Evolutionary conservation across 176 grass and related monocot genomes (phyloP), one percentile per base, ranked within the genome.

Genomic region (Pontederia paniculata): DNA sequence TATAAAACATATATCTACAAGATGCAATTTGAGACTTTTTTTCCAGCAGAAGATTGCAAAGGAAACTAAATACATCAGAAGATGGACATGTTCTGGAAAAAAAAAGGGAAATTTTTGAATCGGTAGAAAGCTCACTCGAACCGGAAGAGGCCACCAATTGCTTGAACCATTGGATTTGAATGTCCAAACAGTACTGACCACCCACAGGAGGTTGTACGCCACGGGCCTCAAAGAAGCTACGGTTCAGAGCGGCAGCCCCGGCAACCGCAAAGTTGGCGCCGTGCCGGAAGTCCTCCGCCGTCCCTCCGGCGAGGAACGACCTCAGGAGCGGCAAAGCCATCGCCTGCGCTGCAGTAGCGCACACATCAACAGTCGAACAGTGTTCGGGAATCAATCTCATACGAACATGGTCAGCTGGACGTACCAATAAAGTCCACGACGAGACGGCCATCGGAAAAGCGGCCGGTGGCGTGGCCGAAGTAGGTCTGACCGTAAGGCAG

Each of bases 221-320:
- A 19, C 15, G 51, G 2, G 45, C 25, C 44, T 13, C 18, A 52
- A 52, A 84, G 55, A 72, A 83, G 44, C 58, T 20, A 1, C 41
- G 50, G 15, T 68, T 55, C 22, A 94, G 60, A 12, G 64, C 88
- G 13, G 46, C 71, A 10, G 77, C 65, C 1, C 57, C 77, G 0
- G n/a, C 57, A 37, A 88, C 57, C 0, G 83, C 77, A 44, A 88
- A 88, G 71, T 94, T 94, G 4, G 77, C 80, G 7, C 88, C 83
- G 12, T 20, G 31, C 1, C 37, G 50, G 55, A 81, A 94, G 23
- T 79, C 43, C 50, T 69, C 67, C 5, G 54, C 10, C 4, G 37
- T 52, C 55, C 71, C 52, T 18, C 75, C 68, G 1, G 70, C 73
- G 2, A 78, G 52, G 52, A 54, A 81, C 15, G 83, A 77, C 5